phyloP scores from a whole-genome alignment of 352 stramenopile genomes.

The Globisporangium spinosum region DNA sequence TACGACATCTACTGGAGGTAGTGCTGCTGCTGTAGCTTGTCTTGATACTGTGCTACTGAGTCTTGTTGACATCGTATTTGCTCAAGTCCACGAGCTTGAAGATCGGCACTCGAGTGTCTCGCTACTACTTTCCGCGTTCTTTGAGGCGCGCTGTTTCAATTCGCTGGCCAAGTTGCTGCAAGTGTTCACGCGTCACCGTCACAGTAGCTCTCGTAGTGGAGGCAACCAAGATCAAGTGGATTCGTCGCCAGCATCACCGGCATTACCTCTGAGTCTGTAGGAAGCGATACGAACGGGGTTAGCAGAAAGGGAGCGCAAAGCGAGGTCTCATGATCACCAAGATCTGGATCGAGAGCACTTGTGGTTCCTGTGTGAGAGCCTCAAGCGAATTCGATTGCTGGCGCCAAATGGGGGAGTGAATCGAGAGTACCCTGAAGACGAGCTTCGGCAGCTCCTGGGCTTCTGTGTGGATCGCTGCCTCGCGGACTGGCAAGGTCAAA shows the following conservation, averaged over 20 bases:
- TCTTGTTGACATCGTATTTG: not conserved
- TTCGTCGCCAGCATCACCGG: too few species aligned
- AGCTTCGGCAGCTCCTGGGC: not conserved
- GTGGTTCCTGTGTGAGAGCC: conserved; percentile 17
- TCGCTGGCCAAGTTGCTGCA: not conserved
- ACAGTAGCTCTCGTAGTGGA: not conserved
- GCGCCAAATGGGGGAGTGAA: too few species aligned
- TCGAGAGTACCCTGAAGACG: not conserved
- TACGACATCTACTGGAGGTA: not conserved
- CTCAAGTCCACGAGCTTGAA: not conserved
- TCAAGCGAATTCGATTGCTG: not conserved
- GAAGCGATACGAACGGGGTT: not conserved
- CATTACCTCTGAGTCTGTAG: not conserved
- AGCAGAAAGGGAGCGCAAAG: not conserved
- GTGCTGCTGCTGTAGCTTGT: not conserved
- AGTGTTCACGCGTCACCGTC: not conserved
- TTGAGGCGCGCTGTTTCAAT: conserved; percentile 11
- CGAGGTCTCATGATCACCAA: not conserved
- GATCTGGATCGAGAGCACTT: conserved; percentile 28
- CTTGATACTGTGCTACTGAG: not conserved
- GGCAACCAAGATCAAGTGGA: not conserved
- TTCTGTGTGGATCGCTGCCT: conserved; percentile 4
- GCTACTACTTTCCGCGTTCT: conserved; percentile 6
- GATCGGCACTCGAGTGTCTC: not conserved
- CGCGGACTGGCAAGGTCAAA: not conserved